Evolutionary conservation across 441 rosid species (phyloP), one percentile per base, ranked within the genome.

Genomic region (Pelargonium australe): DNA sequence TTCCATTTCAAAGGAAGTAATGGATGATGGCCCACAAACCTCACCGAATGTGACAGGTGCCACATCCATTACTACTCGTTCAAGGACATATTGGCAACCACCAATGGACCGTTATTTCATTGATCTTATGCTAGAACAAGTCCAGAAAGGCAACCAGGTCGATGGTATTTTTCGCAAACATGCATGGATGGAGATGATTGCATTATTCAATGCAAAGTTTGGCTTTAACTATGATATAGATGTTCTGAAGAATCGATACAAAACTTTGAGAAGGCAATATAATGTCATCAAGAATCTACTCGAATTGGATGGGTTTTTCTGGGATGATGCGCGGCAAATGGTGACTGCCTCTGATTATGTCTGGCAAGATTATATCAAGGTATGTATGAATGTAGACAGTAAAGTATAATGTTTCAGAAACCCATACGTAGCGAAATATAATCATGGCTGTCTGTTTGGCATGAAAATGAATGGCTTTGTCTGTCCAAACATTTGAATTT

Each of bases 261-360:
- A 92, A 81, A 85, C 94, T 68, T 80, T 92, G 44, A 83, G 85
- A 73, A 80, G 94, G 72, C 97, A 89, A 67, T 85, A 83, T 75
- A 90, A 80, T 25, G 83, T 80, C 1, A 85, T 89, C 70, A 92
- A 81, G 79, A 83, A 82, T 69, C 78, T 90, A 70, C 89, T 92
- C 66, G 80, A 85, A 45, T 68, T 80, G 64, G 86, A 89, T 73
- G 94, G 94, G 16, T 92, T 92, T 71, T 62, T 74, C 60, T 87
- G 97, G 97, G 88, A 89, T 76, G 89, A 86, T 76, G 77, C 85
- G 57, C 89, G 91, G 49, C 87, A 87, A 78, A 89, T 85, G 96
- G 87, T 87, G 75, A 84, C 85, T 19, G 92, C 96, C 40, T 88
- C 89, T 80, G 89, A 89, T 80, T 75, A 68, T 70, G 87, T 87